A percentile compares a stretch with the other conserved stretches of the same genome.
phyloP scores from a whole-genome alignment of 2,329 filamentous ascomycete species.

The Sporothrix variecibatus region DNA sequence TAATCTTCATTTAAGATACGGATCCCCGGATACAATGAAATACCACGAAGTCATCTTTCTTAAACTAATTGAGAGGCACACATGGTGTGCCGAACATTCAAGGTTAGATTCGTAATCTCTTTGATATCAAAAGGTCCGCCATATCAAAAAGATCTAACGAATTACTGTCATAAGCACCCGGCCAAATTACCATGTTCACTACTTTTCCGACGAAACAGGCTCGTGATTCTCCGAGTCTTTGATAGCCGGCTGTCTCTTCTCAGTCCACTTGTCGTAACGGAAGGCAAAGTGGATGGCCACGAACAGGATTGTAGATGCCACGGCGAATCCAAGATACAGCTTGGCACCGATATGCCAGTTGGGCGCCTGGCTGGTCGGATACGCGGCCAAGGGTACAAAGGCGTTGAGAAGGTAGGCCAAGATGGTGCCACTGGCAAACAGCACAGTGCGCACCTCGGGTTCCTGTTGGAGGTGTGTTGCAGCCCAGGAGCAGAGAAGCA shows the following conservation, averaged over 20 bases:
- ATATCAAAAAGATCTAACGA: no score
- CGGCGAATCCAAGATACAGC: conserved; percentile 24
- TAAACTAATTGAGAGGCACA: no score
- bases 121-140: no score
- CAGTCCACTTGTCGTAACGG: conserved; percentile 5
- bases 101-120: no score
- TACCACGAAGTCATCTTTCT: no score
- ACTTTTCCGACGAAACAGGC: not conserved
- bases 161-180: no score
- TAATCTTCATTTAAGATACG: no score
- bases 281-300: conserved; percentile 21
- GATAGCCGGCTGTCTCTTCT: not conserved
- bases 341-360: conserved; percentile 25
- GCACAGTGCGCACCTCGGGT: conserved; percentile 24
- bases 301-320: not conserved
- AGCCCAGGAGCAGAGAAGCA: conserved; percentile 26
- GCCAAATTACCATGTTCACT: no score
- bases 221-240: not conserved
- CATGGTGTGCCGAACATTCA: no score
- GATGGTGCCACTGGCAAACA: conserved; percentile 26
- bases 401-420: conserved; percentile 22
- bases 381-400: conserved; percentile 22
- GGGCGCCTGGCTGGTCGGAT: conserved; percentile 21
- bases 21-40: no score
- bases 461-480: conserved; percentile 16